phyloP scores from a whole-genome alignment of 257 asterid species.

The Ilex aquifolium region DNA sequence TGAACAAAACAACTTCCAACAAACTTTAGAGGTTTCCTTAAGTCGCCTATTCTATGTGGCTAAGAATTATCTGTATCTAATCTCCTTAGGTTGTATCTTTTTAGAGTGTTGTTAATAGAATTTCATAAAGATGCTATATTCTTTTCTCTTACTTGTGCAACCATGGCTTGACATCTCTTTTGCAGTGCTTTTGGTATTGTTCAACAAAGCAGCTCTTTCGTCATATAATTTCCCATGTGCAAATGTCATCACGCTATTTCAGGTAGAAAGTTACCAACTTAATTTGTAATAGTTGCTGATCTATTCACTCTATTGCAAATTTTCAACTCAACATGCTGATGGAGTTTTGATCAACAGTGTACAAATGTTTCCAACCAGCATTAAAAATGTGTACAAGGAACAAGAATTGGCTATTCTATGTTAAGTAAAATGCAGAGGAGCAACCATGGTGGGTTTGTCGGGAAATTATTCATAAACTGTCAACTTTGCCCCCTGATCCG shows the following conservation, averaged over 20 bases:
- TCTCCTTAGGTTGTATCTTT: constrained; percentile 4
- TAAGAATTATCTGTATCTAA: background rate
- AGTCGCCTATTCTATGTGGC: background rate
- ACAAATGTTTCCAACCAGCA: too few species aligned
- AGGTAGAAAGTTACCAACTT: constrained; percentile 36
- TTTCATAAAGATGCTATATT: constrained; percentile 1
- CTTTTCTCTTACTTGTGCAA: constrained; percentile 1
- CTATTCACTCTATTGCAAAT: background rate
- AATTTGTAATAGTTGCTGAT: constrained; percentile 9
- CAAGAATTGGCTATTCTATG: too few species aligned
- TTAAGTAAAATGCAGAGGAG: too few species aligned
- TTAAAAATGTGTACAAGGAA: too few species aligned
- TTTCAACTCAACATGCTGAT: background rate
- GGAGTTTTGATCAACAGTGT: background rate
- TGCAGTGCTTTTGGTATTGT: constrained; percentile 85
- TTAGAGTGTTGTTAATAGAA: background rate
- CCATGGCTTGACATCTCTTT: constrained; percentile 18
- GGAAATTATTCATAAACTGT: too few species aligned
- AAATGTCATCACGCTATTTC: constrained; percentile 87
- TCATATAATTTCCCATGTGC: constrained; percentile 84
- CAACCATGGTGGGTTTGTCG: too few species aligned
- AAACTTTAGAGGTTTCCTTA: too few species aligned
- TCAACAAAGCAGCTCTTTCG: constrained; percentile 98
- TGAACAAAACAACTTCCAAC: too few species aligned
- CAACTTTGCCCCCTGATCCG: too few species aligned